Evolutionary conservation across 768 basidiomycete species (phyloP).

Genomic region (Saitozyma podzolica): DNA sequence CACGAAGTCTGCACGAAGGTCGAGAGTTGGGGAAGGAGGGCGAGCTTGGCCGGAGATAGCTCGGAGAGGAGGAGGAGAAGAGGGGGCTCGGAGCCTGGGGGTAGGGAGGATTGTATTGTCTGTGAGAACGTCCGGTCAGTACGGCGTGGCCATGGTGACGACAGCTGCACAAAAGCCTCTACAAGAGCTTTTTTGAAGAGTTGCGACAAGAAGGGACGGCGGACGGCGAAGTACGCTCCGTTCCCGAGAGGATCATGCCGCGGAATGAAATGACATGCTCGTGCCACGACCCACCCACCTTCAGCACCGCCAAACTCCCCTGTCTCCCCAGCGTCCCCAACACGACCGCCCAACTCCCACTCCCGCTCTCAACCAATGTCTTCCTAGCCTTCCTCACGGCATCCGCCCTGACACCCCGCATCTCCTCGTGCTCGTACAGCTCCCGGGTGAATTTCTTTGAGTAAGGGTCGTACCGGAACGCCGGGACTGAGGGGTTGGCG

Average conservation of each 20-base stretch:
- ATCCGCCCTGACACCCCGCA: constrained; percentile 71
- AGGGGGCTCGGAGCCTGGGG: constrained; percentile 33
- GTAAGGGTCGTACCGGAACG: constrained; percentile 97
- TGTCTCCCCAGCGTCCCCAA: constrained; percentile 93
- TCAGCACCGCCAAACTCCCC: constrained; percentile 84
- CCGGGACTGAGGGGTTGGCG: constrained; percentile 90
- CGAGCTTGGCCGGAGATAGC: constrained; percentile 89
- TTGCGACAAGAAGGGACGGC: not conserved
- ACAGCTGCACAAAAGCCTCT: not conserved
- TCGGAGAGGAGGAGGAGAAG: constrained; percentile 92
- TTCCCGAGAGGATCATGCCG: too few species aligned
- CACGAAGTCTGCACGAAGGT: constrained; percentile 96
- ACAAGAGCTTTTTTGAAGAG: not conserved
- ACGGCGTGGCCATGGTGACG: too few species aligned
- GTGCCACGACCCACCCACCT: constrained; percentile 55
- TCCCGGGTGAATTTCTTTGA: constrained; percentile 95
- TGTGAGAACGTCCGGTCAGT: not conserved
- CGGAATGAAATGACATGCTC: too few species aligned
- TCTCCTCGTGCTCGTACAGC: constrained; percentile 82
- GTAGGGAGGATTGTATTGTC: constrained; percentile 18
- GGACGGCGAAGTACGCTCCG: too few species aligned
- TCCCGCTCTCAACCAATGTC: constrained; percentile 57
- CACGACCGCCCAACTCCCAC: constrained; percentile 78
- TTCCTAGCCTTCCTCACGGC: constrained; percentile 71
- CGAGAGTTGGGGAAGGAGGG: constrained; percentile 75